phyloP scores from a whole-genome alignment of 768 basidiomycete genomes.

The Boletus vinaceobasis region DNA sequence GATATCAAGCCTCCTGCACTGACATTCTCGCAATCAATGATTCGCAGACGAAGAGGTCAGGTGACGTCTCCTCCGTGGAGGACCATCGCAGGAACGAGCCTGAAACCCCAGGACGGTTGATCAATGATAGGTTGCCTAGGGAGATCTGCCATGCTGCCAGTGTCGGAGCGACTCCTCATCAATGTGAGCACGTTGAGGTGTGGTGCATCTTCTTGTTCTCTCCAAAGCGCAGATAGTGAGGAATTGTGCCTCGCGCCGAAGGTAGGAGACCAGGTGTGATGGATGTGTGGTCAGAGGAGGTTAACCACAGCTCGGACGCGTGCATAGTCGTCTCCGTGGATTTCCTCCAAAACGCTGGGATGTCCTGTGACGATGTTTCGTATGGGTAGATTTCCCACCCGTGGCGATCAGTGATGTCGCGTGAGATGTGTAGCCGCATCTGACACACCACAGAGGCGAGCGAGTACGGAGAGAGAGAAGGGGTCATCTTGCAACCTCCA shows the following conservation, averaged over 20 bases:
- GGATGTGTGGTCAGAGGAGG: constrained; percentile 1
- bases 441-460: constrained; percentile 14
- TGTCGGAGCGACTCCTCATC: neutral
- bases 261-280: constrained; percentile 6
- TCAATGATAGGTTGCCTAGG: neutral
- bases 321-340: neutral
- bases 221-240: constrained; percentile 3
- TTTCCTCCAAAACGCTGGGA: neutral
- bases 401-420: neutral
- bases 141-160: neutral
- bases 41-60: neutral
- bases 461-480: constrained; percentile 6
- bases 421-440: constrained; percentile 15
- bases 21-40: constrained; percentile 6
- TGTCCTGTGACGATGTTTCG: constrained; percentile 1
- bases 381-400: neutral
- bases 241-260: constrained; percentile 2
- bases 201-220: constrained; percentile 1
- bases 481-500: constrained; percentile 9
- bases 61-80: constrained; percentile 1
- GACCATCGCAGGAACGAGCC: constrained; percentile 1
- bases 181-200: neutral
- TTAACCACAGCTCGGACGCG: neutral
- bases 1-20: neutral
- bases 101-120: constrained; percentile 3